These are phyloP conservation scores for Verticillium isaacii DNA, from an alignment of 2,329 filamentous ascomycete species.

Conservation along the genomic window DNA sequence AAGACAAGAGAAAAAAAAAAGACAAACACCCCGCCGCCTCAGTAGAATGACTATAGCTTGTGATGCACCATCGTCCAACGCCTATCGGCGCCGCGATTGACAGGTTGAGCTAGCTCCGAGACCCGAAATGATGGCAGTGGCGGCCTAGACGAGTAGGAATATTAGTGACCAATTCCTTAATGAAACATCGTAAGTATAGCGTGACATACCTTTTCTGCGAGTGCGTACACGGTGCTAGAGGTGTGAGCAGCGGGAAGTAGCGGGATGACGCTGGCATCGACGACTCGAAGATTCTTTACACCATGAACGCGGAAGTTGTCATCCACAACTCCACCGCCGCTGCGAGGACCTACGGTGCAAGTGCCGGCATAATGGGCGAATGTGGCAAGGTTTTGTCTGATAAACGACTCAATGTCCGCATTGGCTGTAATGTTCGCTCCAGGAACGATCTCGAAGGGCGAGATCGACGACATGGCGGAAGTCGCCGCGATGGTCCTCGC, in stretches of 20 bases:
- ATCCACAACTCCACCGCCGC: constrained; percentile 28
- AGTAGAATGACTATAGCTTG: too few species aligned
- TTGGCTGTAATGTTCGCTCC: constrained; percentile 8
- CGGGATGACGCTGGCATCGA: constrained; percentile 25
- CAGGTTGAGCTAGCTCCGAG: too few species aligned
- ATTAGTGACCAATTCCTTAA: too few species aligned
- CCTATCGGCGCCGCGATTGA: too few species aligned
- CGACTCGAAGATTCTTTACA: constrained; percentile 18
- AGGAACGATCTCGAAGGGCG: constrained; percentile 9
- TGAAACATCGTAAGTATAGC: too few species aligned
- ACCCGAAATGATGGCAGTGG: too few species aligned
- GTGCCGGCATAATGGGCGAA: constrained; percentile 39
- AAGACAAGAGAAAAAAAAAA: too few species aligned
- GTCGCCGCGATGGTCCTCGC: constrained; percentile 22
- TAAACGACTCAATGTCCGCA: constrained; percentile 5
- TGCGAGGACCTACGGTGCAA: constrained; percentile 40
- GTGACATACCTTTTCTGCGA: constrained; percentile 23
- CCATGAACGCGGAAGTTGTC: constrained; percentile 23
- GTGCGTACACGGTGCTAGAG: constrained; percentile 27
- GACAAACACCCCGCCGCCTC: too few species aligned
- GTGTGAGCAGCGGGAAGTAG: constrained; percentile 23
- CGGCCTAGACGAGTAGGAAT: too few species aligned
- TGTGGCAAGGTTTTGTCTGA: neutral
- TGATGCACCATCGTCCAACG: too few species aligned
- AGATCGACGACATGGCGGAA: constrained; percentile 1